Base-by-base conservation (phyloP, 164 flowering plant species). In the Houttuynia cordata region DNA sequence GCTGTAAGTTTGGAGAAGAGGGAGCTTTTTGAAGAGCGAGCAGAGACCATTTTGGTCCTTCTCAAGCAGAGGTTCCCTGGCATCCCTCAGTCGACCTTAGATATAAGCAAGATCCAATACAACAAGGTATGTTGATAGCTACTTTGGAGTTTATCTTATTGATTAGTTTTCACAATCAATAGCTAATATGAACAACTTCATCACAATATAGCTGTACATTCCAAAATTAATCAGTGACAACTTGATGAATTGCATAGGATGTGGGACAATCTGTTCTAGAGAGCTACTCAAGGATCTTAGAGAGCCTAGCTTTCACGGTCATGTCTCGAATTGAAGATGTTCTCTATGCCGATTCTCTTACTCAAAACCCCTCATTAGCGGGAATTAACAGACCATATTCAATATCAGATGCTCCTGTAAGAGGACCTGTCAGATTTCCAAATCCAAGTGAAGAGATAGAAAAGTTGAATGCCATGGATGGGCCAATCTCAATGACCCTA, bases 21-120 rank as follows among this genome's bases (percentile, higher is more conserved):
- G 61, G 96, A 88, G 60, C 78, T 80, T 12, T 91, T 91, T 51
- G 97, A 91, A 73, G 97, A 91, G 58, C 84, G 97, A 71, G 91
- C 84, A 21, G 96, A 91, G 60, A 88, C 91, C 30, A 82, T 91
- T 63, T 69, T 91, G 55, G 71, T 86, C 66, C 74, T 88, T 25
- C 78, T 91, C 60, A 91, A 91, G 60, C 97, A 86, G 12, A 74
- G 76, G 22, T 91, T 87, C 62, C 97, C 96, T 0, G 97, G 96
- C 23, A 73, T 83, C 67, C 78, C 97, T 61, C 97, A 91, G 68
- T 91, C 97, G 9, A 14, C 80, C 1, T 86, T 91, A 5, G 97
- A 91, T 67, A 80, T 87, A 64, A 76, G 81, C 69, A 91, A 88
- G 66, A 91, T 91, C 70, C 93, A 91, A 62, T 82, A 40, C 62